A percentile compares a stretch with the other conserved stretches of the same genome.
phyloP scores from a whole-genome alignment of 495 filamentous ascomycete genomes.

The Aspergillus coremiiformis region DNA sequence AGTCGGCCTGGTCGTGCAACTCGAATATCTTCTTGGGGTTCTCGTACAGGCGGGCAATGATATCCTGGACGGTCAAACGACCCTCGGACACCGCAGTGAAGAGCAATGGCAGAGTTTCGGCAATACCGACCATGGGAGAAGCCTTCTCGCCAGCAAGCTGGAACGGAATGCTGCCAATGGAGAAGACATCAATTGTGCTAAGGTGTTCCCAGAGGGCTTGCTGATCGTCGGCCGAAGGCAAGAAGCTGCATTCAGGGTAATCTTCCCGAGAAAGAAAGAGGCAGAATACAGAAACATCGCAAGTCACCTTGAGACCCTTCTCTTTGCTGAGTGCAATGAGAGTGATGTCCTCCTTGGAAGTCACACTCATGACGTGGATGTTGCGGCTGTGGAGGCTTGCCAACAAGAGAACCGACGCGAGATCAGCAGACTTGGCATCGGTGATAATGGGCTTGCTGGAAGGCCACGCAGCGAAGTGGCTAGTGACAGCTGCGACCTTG shows the following conservation, averaged over 20 bases:
- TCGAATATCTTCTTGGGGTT: conserved; percentile 84
- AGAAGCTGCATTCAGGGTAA: conserved; percentile 57
- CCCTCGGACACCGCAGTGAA: conserved; percentile 74
- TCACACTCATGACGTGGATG: conserved; percentile 77
- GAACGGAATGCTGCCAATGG: conserved; percentile 74
- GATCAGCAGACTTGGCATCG: conserved; percentile 75
- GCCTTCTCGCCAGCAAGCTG: conserved; percentile 61
- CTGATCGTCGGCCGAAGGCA: conserved; percentile 67
- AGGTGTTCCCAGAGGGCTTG: conserved; percentile 73
- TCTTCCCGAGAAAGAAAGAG: conserved; percentile 72
- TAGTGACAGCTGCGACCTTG: conserved; percentile 75
- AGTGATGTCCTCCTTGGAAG: conserved; percentile 73
- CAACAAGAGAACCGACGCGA: conserved; percentile 71
- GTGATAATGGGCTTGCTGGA: conserved; percentile 77
- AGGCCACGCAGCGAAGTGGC: conserved; percentile 77
- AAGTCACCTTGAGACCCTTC: conserved; percentile 77
- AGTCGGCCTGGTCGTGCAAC: conserved; percentile 72
- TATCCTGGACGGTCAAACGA: conserved; percentile 64
- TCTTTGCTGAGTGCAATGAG: conserved; percentile 75
- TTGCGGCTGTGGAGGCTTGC: conserved; percentile 79
- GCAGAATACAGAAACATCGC: conserved; percentile 76
- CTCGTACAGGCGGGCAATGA: conserved; percentile 63
- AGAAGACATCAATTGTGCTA: conserved; percentile 74
- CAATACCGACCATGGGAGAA: conserved; percentile 57
- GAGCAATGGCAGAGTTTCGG: conserved; percentile 69